Evolutionary conservation across 805 yeast species (phyloP).

Genomic region (Starmerella sp.): DNA sequence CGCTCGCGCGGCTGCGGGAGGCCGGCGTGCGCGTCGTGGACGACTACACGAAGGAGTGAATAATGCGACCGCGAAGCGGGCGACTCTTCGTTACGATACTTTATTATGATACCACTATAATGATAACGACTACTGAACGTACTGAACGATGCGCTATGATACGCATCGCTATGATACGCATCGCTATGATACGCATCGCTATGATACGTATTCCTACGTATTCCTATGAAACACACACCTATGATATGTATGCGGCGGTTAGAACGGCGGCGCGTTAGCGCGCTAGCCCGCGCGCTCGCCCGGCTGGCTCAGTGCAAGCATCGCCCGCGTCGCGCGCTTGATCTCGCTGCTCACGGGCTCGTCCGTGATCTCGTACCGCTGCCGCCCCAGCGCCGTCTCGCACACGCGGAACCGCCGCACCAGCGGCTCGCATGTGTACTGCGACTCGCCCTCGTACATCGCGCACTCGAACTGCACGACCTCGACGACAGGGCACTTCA

Average conservation of each 20-base stretch:
- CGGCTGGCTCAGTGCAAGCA: not conserved
- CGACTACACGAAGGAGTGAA: no score
- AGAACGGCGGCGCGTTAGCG: no score
- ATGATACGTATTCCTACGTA: no score
- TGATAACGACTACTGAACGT: no score
- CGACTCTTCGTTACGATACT: no score
- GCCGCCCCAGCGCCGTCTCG: conserved; percentile 8
- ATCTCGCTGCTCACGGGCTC: not conserved
- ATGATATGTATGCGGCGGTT: no score
- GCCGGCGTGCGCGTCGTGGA: conserved; percentile 12
- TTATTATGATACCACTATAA: no score
- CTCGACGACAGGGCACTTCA: conserved; percentile 11
- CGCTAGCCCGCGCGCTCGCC: not conserved
- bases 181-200: no score
- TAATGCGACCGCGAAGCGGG: no score
- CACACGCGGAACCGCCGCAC: conserved; percentile 11
- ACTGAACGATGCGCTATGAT: no score
- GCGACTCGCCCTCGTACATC: not conserved
- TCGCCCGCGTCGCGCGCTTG: conserved; percentile 1
- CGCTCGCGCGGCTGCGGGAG: conserved; percentile 1
- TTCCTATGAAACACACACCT: no score
- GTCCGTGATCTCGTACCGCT: conserved; percentile 13
- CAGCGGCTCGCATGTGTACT: conserved; percentile 11
- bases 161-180: no score
- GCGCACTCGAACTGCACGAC: conserved; percentile 18